Base-by-base conservation (phyloP, 371 early-diverging fungal species). In the Lichtheimia corymbifera region DNA sequence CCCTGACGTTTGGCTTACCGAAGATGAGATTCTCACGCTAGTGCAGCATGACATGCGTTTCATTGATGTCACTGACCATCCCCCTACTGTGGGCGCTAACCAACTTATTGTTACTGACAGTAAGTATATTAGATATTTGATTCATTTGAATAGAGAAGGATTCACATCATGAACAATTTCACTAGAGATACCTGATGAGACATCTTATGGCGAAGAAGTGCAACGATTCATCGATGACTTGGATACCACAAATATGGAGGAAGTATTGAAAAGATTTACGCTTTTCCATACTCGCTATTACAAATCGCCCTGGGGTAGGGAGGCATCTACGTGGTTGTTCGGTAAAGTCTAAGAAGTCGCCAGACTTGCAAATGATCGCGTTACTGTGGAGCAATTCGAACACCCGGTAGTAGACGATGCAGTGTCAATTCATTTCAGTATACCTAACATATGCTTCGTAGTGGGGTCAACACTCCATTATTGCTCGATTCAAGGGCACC, bases 221-320 rank as follows among this genome's bases (percentile, higher is more conserved):
- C 43, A 64, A 2, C 76, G 74, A 9, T 82, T 91, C 9, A 73
- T 87, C 54, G 72, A 62, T 9, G 67, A 80, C 44, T 76, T 97
- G 59, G 83, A 82, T 20, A 83, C 85, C 2, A 67, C 79, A 30
- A 63, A 69, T 57, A 91, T 95, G 85, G 74, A 84, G 56, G 64
- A 72, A 5, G 80, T 82, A 27, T 70, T 97, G 61, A 79, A 74
- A 11, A 77, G 73, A 24, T 92, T 97, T 59, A 90, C 93, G 1
- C 70, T 67, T 27, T 96, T 96, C 88, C 80, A 86, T 55, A 98
- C 86, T 62, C 87, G 98, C 15, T 97, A 96, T 76, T 97, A 93
- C 81, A 88, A 91, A 53, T 88, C 92, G 14, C 71, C 77, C 24
- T 80, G 78, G 53, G 93, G 93, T 5, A n/a, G n/a, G n/a, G n/a